Evolutionary conservation across 2,329 filamentous ascomycete species (phyloP).

Genomic region (Fusarium sacchari): DNA sequence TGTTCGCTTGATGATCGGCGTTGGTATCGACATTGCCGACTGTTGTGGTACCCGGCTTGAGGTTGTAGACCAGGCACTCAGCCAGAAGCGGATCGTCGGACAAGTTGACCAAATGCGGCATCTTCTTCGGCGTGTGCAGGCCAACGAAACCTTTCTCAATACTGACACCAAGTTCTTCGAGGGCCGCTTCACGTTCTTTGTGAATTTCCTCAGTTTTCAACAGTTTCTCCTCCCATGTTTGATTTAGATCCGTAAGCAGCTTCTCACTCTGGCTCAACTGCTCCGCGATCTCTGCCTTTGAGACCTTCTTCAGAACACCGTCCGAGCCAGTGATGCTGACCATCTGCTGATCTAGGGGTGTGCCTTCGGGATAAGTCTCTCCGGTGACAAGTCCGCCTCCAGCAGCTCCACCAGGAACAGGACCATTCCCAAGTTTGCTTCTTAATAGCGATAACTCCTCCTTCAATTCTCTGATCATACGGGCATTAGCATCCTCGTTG

Average conservation of each 20-base stretch:
- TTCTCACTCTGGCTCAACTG: conserved; percentile 97
- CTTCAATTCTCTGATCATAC: conserved; percentile 98
- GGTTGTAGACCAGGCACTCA: conserved; percentile 96
- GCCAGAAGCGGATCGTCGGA: conserved; percentile 94
- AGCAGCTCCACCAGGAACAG: conserved; percentile 54
- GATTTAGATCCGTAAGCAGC: conserved; percentile 92
- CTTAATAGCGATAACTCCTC: conserved; percentile 89
- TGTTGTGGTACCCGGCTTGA: conserved; percentile 93
- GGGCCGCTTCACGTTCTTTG: conserved; percentile 92
- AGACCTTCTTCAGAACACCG: conserved; percentile 91
- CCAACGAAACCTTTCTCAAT: conserved; percentile 99
- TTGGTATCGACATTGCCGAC: conserved; percentile 94
- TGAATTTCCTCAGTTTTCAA: conserved; percentile 96
- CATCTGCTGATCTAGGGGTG: conserved; percentile 93
- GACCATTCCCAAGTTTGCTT: conserved; percentile 79
- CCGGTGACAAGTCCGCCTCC: conserved; percentile 68
- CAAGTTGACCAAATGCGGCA: conserved; percentile 97
- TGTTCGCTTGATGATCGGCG: conserved; percentile 79
- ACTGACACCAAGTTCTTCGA: conserved; percentile 97
- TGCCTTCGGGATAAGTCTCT: conserved; percentile 90
- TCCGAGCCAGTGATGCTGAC: conserved; percentile 91
- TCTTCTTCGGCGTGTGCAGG: conserved; percentile 96
- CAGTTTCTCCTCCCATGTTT: conserved; percentile 98
- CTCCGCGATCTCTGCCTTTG: conserved; percentile 97
- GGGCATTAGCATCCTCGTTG: conserved; percentile 98